Base-by-base conservation (phyloP, 2,329 filamentous ascomycete species). In the Monilinia polystroma region DNA sequence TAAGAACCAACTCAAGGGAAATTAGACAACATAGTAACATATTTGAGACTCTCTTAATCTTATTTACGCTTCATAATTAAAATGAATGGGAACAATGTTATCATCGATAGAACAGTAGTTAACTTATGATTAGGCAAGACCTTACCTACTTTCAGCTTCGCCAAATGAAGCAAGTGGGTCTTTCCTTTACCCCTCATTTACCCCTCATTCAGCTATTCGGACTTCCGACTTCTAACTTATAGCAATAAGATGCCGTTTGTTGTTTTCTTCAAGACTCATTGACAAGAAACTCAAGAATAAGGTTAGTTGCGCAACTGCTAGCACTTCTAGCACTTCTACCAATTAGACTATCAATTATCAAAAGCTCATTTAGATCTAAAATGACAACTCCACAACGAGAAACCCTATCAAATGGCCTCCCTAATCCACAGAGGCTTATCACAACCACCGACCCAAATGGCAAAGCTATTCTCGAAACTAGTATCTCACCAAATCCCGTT, bases 341-440 rank as follows among this genome's bases (percentile, higher is more conserved):
- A 52, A 14, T 26, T 10, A 14, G 11, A 51, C 20, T 18, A 38
- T 12, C 14, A 51, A 26, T 5, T 26, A 51, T 12, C 29, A 1
- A 38, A 49, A 7, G 1, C 2, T 5, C 8, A 11, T 26, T 3
- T 7, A 62, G 7, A 10, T 26, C 4, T 4, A 62, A 14, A 10
- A 63, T 67, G 58, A 23, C 65, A 2, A 51, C 59, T 16, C 51
- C 26, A 29, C 35, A 63, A 6, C 60, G 45, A 57, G 54, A 59
- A 32, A 1, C n/a, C 12, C 57, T 68, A 3, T 47, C 66, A 53
- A 70, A 70, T 63, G 69, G 71, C 12, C 72, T 74, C 23, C 71
- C 70, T 20, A 63, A 67, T 12, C 55, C 71, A 32, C 67, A 70
- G 12, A 69, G 73, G n/a, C 70, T 71, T 62, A 73, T 74, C 41